phyloP scores from a whole-genome alignment of 169 alveolate genomes.

The Plasmodium vivax region DNA sequence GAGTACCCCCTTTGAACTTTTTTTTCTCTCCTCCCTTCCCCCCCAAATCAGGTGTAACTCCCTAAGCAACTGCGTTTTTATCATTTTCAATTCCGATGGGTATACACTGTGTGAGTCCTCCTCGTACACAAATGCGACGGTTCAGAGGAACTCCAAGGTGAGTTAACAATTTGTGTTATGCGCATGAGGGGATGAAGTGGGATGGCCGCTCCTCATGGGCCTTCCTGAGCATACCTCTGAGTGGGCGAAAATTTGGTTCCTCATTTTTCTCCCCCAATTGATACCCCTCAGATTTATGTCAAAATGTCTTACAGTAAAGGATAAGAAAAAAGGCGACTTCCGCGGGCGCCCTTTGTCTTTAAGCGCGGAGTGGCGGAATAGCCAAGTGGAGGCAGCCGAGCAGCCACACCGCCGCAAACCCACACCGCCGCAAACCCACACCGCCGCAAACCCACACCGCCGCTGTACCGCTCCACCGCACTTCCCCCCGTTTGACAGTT shows the following conservation, averaged over 20 bases:
- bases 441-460: neutral
- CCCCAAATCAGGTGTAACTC: constrained; percentile 59
- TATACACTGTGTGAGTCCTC: constrained; percentile 70
- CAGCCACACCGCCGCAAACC: neutral
- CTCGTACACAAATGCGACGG: constrained; percentile 44
- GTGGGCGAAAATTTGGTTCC: neutral
- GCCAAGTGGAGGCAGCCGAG: neutral
- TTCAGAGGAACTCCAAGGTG: constrained; percentile 53
- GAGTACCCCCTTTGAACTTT: too few species aligned
- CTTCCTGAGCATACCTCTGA: neutral
- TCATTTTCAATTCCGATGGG: constrained; percentile 56
- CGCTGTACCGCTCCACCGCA: neutral
- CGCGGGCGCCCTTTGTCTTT: neutral
- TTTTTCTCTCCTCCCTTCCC: too few species aligned
- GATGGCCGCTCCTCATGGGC: neutral
- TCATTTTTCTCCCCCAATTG: neutral
- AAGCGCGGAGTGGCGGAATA: neutral
- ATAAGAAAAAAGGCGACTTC: neutral
- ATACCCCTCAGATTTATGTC: constrained; percentile 51
- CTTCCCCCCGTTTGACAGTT: constrained; percentile 8
- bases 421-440: too few species aligned
- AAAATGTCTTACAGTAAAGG: constrained; percentile 72
- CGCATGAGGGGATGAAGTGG: neutral
- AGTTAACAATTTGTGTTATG: neutral
- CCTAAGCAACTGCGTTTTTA: constrained; percentile 54